A percentile compares a stretch with the other conserved stretches of the same genome.
Conservation (phyloP, 306 rosid species). For the Vigna nakashimae region DNA sequence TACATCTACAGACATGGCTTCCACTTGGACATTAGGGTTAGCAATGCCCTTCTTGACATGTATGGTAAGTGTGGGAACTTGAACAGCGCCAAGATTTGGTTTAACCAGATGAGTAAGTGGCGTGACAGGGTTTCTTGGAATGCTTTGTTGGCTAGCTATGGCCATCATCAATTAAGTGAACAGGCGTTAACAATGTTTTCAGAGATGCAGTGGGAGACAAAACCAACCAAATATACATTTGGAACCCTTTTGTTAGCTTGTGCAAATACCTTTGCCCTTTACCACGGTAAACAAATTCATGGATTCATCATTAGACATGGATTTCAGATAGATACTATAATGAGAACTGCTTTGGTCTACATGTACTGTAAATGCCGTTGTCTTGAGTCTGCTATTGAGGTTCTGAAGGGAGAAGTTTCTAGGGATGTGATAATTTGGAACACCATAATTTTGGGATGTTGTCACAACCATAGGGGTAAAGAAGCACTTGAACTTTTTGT, state of each 20-base stretch:
- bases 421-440: conserved; percentile 72
- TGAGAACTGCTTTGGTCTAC: conserved; percentile 64
- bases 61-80: conserved; percentile 83
- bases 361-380: conserved; percentile 71
- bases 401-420: conserved; percentile 56
- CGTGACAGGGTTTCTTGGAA: conserved; percentile 77
- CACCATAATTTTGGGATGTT: conserved; percentile 72
- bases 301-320: conserved; percentile 73
- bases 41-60: conserved; percentile 85
- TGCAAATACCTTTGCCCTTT: conserved; percentile 65
- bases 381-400: conserved; percentile 60
- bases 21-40: conserved; percentile 54
- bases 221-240: conserved; percentile 59
- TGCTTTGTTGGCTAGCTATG: conserved; percentile 65
- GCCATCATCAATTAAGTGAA: conserved; percentile 58
- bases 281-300: conserved; percentile 72
- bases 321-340: conserved; percentile 57
- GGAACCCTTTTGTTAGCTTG: conserved; percentile 69
- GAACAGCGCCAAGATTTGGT: conserved; percentile 63
- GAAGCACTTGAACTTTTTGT: conserved; percentile 58
- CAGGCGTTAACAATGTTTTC: conserved; percentile 65
- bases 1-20: conserved; percentile 62
- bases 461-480: conserved; percentile 57
- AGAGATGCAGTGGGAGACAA: conserved; percentile 75
- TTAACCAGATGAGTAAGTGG: conserved; percentile 64